Evolutionary conservation across 371 early-diverging fungal genomes (phyloP).

Genomic region (Umbelopsis sp.): DNA sequence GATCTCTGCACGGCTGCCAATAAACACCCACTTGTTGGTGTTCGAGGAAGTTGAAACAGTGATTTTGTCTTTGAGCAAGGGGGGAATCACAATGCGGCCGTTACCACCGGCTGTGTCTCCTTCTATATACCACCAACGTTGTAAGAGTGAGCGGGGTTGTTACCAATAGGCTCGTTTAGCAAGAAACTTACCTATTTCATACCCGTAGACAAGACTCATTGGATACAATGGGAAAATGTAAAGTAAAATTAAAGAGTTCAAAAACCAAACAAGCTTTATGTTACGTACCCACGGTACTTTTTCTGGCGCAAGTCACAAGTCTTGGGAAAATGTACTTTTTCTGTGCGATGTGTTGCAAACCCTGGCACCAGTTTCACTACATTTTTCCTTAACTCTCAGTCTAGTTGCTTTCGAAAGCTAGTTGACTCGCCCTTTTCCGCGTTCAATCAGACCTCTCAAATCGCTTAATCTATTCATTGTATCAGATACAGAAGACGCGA

Average conservation of each 20-base stretch:
- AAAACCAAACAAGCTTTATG: too few relatives aligned
- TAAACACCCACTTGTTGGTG: constrained; percentile 45
- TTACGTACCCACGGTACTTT: neutral
- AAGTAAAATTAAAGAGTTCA: neutral
- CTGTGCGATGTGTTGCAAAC: neutral
- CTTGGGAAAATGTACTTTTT: neutral
- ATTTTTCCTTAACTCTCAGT: neutral
- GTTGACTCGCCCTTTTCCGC: neutral
- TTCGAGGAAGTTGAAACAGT: constrained; percentile 39
- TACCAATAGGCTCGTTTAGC: neutral
- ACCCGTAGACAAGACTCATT: constrained; percentile 43
- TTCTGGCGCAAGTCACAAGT: constrained; percentile 5
- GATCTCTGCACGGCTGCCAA: constrained; percentile 48
- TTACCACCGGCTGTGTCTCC: constrained; percentile 20
- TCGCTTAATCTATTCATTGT: neutral
- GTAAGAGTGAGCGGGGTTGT: neutral
- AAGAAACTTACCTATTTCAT: constrained; percentile 35
- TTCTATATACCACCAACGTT: neutral
- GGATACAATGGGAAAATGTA: neutral
- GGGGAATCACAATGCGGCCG: constrained; percentile 43
- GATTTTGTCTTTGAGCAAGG: constrained; percentile 39
- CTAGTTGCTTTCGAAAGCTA: neutral
- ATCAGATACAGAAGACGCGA: neutral
- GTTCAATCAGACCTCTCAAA: neutral
- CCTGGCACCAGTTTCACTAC: too few relatives aligned